These are phyloP conservation scores for Peniophora sp. DNA, from an alignment of 1,284 basidiomycete species.

Conservation along the genomic window DNA sequence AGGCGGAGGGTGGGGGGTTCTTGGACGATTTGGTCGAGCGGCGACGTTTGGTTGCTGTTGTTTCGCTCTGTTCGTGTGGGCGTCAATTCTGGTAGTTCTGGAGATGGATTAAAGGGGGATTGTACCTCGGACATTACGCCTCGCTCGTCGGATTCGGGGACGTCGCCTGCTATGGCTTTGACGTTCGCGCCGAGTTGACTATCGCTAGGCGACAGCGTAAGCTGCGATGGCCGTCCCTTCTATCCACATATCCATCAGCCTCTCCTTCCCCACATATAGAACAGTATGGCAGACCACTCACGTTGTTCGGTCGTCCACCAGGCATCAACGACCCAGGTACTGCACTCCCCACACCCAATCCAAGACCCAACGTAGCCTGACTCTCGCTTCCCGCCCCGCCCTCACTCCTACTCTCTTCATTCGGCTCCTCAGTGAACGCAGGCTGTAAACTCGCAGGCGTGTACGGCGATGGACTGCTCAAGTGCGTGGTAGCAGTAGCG, in stretches of 20 bases:
- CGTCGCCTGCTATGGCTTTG: conserved; percentile 24
- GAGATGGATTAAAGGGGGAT: not conserved
- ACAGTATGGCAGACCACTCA: conserved; percentile 3
- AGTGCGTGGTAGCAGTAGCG: not conserved
- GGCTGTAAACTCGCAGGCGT: not conserved
- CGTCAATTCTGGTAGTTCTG: no score
- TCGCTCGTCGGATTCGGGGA: conserved; percentile 37
- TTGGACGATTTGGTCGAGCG: no score
- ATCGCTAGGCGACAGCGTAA: conserved; percentile 56
- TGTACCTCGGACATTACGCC: conserved; percentile 62
- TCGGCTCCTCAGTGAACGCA: not conserved
- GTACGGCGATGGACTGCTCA: not conserved
- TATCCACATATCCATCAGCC: conserved; percentile 8
- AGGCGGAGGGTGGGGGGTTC: no score
- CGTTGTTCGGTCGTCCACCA: conserved; percentile 8
- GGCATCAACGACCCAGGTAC: no score
- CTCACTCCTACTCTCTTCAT: not conserved
- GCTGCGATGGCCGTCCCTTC: conserved; percentile 33
- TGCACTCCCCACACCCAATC: not conserved
- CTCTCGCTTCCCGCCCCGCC: not conserved
- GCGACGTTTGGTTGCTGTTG: conserved; percentile 1
- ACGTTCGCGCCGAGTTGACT: conserved; percentile 37
- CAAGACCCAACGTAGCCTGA: not conserved
- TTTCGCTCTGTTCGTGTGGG: no score
- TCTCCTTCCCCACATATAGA: not conserved